phyloP scores from a whole-genome alignment of 2,329 filamentous ascomycete species.

The Fusarium irregulare region DNA sequence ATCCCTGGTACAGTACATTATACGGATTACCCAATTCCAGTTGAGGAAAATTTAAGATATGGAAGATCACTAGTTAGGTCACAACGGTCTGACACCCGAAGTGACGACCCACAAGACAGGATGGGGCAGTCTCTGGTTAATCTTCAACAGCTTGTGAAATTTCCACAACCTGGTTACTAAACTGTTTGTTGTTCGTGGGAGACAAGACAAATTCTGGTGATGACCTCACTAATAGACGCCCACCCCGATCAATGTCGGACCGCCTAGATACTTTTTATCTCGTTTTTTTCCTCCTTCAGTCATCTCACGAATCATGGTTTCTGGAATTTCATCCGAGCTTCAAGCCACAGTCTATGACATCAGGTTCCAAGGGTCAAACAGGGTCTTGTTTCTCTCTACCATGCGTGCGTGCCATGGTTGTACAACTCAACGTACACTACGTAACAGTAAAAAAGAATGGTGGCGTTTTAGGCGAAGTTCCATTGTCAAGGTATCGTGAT shows the following conservation, averaged over 20 bases:
- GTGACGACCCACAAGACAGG: not conserved
- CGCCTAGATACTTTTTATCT: not conserved
- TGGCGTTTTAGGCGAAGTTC: constrained; percentile 5
- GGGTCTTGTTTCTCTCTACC: not conserved
- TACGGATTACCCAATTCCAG: constrained; percentile 2
- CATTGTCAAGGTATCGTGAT: not conserved
- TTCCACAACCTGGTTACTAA: not conserved
- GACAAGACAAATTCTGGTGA: constrained; percentile 9
- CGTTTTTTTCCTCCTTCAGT: not conserved
- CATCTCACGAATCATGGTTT: not conserved
- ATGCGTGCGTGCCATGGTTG: not conserved
- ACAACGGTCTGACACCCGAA: not conserved
- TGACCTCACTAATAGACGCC: constrained; percentile 25
- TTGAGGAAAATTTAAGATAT: constrained; percentile 11
- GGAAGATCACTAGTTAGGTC: not conserved
- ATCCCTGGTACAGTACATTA: not conserved
- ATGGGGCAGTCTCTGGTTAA: not conserved
- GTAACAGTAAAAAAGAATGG: not conserved
- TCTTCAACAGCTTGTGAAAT: not conserved
- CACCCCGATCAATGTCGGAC: constrained; percentile 23
- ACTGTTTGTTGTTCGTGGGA: not conserved
- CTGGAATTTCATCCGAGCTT: not conserved
- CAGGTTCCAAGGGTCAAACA: not conserved
- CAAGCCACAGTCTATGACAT: constrained; percentile 15
- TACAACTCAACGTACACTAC: not conserved